Conservation (phyloP, 345 rosid species). For the Carallia pectinifolia region DNA sequence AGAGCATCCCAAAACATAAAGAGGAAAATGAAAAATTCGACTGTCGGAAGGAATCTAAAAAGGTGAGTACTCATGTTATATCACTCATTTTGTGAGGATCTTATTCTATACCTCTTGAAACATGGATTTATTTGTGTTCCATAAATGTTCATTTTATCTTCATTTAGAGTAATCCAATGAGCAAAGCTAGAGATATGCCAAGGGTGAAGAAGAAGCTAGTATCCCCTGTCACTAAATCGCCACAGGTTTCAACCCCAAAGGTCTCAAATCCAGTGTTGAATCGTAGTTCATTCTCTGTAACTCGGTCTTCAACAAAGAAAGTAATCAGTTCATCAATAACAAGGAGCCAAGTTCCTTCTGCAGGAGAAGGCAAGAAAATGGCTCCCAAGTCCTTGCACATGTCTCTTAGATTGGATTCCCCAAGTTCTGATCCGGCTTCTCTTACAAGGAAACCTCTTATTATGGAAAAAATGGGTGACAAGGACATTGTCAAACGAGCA, state of each 20-base stretch:
- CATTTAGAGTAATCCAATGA: slow-evolving; percentile 41
- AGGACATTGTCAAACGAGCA: slow-evolving; percentile 85
- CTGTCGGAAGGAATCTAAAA: slow-evolving; percentile 40
- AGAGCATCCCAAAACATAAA: slow-evolving; percentile 20
- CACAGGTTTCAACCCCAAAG: slow-evolving; percentile 49
- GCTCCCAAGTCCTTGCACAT: slow-evolving; percentile 73
- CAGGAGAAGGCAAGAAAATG: slow-evolving; percentile 48
- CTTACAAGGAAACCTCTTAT: slow-evolving; percentile 57
- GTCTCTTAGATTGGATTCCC: slow-evolving; percentile 55
- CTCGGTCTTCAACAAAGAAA: slow-evolving; percentile 39
- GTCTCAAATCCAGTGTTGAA: slow-evolving; percentile 48
- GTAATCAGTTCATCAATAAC: slow-evolving; percentile 29
- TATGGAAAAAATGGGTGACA: slow-evolving; percentile 95
- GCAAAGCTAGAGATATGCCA: slow-evolving; percentile 29
- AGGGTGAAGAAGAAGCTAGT: slow-evolving; percentile 34
- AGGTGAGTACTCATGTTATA: slow-evolving; percentile 47
- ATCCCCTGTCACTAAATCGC: slow-evolving; percentile 36
- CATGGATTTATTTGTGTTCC: slow-evolving; percentile 4
- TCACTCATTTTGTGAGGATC: background rate
- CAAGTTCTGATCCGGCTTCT: slow-evolving; percentile 40
- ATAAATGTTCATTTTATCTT: slow-evolving; percentile 8
- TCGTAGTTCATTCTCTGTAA: slow-evolving; percentile 32
- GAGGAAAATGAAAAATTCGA: slow-evolving; percentile 33
- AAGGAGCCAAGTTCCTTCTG: slow-evolving; percentile 35
- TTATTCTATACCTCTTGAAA: slow-evolving; percentile 3